Evolutionary conservation across 768 basidiomycete species (phyloP), one percentile per base, ranked within the genome.

Genomic region (Obba rivulosa): DNA sequence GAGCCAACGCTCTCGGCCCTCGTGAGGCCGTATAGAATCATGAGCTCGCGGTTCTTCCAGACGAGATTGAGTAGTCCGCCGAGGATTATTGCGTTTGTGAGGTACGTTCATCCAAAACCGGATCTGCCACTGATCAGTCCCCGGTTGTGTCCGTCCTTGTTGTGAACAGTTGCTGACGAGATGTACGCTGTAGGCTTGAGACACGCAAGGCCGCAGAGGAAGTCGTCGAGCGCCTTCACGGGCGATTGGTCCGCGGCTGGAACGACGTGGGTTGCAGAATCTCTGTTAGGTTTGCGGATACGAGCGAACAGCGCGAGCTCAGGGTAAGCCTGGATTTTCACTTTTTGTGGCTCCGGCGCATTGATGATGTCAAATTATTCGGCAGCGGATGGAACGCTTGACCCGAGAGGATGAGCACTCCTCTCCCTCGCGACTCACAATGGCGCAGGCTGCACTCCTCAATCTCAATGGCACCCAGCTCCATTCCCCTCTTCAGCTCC

Each of bases 281-380:
- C 48, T 85, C 83, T 4, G 87, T 89, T 16, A 72, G 87, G 34
- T 89, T 89, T 58, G 87, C 87, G 13, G 87, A 90, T 60, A 87
- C 82, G 8, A 69, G 75, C 10, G 87, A 89, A 58, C 87, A 90
- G 61, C 68, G 87, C 46, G 87, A 90, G 57, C 67, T 90, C 38
- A 71, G 87, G 58, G 87, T 87, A 48, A 31, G 82, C 75, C 37
- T n/a, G 31, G 41, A 21, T 17, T 17, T 17, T 2, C 35, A n/a
- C 48, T 16, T 10, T 16, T 43, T 8, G 11, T 16, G 5, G 24
- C 20, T 7, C 13, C 23, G 21, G 10, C 46, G 34, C 24, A 10
- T 36, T 37, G 38, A 24, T 46, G 7, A 36, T 13, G 18, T 43
- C 18, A 16, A n/a, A 43, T 41, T 38, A 22, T 50, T 46, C 48